Evolutionary conservation across 2,329 filamentous ascomycete genomes (phyloP), one percentile per base, ranked within the genome.

Genomic region (Cordyceps fumosorosea): DNA sequence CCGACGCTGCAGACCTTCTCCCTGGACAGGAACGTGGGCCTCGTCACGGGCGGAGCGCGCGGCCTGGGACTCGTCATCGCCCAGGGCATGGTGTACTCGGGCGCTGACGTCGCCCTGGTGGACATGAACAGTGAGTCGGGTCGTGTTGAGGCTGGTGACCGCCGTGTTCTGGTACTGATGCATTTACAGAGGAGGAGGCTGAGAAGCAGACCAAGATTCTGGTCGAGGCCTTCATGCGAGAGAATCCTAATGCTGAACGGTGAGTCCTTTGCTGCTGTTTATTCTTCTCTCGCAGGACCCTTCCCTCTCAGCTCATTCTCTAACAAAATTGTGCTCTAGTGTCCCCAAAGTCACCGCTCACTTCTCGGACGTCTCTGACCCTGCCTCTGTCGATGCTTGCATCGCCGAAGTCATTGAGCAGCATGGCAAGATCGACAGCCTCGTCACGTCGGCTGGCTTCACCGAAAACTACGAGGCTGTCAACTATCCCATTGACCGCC

Each of bases 401-500:
- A 82, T 97, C 67, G 78, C 81, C 44, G 88, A 91, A 64, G 83
- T 76, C 40, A 65, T 76, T 44, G 65, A 69, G 54, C 67, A 70
- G 32, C 93, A 96, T 73, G 88, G 88, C 75, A 89, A 89, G 75
- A 91, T 97, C 68, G 92, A 96, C 77, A 88, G 91, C 76, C 84
- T 98, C 29, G 93, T 98, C 69, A 97, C 93, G 29, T 96, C 91
- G n/a, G 93, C 93, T 56, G 93, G 93, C 52, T 96, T 98, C 78
- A 95, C 91, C 16, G 93, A 97, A 80, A 97, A 97, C 80, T 96
- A 92, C 71, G 89, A 96, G 70, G 93, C 93, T 53, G 89, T 93
- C 70, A 87, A 88, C 67, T 98, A 98, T 77, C 93, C 93, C 0
- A 86, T 93, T 68, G 91, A 96, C 68, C 89, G 93, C 67, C 88